Percentiles rank a stretch among this genome's conserved stretches.
phyloP scores from a whole-genome alignment of 1,284 basidiomycete species.

The Irpex sp. region DNA sequence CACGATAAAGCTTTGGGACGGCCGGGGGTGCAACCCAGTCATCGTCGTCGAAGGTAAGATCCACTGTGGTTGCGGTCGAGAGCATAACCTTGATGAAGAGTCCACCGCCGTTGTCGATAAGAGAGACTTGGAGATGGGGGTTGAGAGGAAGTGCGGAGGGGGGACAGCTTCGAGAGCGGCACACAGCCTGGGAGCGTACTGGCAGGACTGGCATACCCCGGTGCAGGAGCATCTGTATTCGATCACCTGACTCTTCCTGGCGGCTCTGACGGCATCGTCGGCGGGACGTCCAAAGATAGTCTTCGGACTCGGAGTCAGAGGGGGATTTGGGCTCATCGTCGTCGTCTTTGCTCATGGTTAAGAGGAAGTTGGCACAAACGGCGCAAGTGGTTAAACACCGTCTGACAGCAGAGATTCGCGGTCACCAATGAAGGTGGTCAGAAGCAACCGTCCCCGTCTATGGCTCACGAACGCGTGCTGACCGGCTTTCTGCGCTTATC shows the following conservation, averaged over 20 bases:
- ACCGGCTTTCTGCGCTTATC: slow-evolving; percentile 5
- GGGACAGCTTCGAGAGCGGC: slow-evolving; percentile 29
- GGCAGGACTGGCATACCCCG: slow-evolving; percentile 6
- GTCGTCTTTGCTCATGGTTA: slow-evolving; percentile 12
- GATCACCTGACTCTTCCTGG: slow-evolving; percentile 18
- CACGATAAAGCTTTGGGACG: slow-evolving; percentile 47
- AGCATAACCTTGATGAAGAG: slow-evolving; percentile 42
- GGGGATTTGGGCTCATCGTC: slow-evolving; percentile 16
- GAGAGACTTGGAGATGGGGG: slow-evolving; percentile 9
- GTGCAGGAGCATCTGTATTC: slow-evolving; percentile 11
- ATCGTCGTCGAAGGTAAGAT: slow-evolving; percentile 63
- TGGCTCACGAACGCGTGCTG: neutral
- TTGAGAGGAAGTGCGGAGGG: slow-evolving; percentile 24
- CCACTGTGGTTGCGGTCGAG: slow-evolving; percentile 48
- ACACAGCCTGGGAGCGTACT: slow-evolving; percentile 14
- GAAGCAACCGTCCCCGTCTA: neutral
- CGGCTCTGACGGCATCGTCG: slow-evolving; percentile 19
- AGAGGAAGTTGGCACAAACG: neutral
- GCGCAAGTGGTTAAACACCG: neutral
- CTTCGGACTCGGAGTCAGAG: slow-evolving; percentile 25
- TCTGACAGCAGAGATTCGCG: neutral
- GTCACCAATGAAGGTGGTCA: neutral
- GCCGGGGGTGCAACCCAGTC: slow-evolving; percentile 44
- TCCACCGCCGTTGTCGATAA: slow-evolving; percentile 15
- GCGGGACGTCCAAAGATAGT: slow-evolving; percentile 27